A percentile compares a stretch with the other conserved stretches of the same genome.
Conservation (phyloP, 2,329 filamentous ascomycete species). For the Scorias spongiosa region DNA sequence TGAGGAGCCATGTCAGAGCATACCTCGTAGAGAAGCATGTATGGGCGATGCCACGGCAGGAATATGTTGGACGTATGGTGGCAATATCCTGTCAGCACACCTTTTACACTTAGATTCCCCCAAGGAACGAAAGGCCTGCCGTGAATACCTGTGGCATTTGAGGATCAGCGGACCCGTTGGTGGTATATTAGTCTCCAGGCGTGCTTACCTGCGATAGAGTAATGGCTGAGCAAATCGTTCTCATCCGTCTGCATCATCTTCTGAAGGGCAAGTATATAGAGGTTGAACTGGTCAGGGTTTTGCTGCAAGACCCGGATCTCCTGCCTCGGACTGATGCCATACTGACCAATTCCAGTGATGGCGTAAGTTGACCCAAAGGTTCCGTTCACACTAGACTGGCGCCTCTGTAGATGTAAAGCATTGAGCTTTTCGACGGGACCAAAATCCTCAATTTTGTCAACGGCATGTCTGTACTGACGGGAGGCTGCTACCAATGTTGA, state of each 20-base stretch:
- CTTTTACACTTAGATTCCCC: slow-evolving; percentile 31
- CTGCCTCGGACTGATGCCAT: slow-evolving; percentile 31
- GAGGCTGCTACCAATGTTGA: background rate
- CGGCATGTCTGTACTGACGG: background rate
- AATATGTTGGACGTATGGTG: slow-evolving; percentile 63
- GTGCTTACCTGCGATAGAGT: slow-evolving; percentile 59
- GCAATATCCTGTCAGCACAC: slow-evolving; percentile 53
- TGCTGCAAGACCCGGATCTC: slow-evolving; percentile 53
- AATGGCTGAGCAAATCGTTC: slow-evolving; percentile 53
- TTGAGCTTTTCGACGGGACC: background rate
- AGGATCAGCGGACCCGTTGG: background rate
- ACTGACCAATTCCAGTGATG: slow-evolving; percentile 17
- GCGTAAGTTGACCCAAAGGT: slow-evolving; percentile 5
- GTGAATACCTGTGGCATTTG: slow-evolving; percentile 50
- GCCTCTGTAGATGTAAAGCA: slow-evolving; percentile 1
- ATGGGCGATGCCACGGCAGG: slow-evolving; percentile 71
- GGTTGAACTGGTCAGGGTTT: slow-evolving; percentile 53
- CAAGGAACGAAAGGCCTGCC: slow-evolving; percentile 52
- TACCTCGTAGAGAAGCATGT: slow-evolving; percentile 49
- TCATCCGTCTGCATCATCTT: slow-evolving; percentile 56
- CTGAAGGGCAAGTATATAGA: slow-evolving; percentile 61
- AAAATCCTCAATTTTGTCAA: background rate
- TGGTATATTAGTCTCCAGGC: background rate
- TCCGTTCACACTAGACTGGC: slow-evolving; percentile 6
- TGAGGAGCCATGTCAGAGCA: slow-evolving; percentile 1